Evolutionary conservation across 2,329 filamentous ascomycete genomes (phyloP), one percentile per base, ranked within the genome.

Genomic region (Phaeosphaeria sp.): DNA sequence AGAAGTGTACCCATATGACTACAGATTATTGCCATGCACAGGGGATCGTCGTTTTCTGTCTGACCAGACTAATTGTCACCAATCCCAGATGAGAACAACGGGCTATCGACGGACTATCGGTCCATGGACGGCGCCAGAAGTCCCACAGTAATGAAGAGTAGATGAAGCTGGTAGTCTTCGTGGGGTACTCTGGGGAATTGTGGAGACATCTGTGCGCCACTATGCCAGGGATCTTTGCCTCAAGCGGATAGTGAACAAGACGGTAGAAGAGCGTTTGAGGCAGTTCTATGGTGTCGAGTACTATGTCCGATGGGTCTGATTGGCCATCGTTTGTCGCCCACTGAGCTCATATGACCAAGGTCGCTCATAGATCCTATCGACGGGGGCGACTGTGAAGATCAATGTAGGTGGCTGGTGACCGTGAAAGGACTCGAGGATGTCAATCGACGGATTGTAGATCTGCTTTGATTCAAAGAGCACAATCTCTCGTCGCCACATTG

Each of bases 61-160:
- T 51, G 40, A 52, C 57, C 40, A 43, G 55, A 52, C 45, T 17
- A 40, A 44, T 61, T 62, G 49, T 69, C 65, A 62, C 65, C 66
- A 71, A 74, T 72, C 43, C 59, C 60, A 49, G 30, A 59, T 49
- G 55, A 52, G 51, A 57, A 57, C 56, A 62, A 67, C 74, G 73
- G 74, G 60, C 72, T 63, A 45, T 72, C 73, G 74, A 67, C 74
- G 73, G 74, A 59, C 72, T 63, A 45, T 72, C 73, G 74, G 66
- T 74, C 51, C 43, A 59, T 53, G 57, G 56, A 62, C 53, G 48
- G 30, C 56, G 55, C 65, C 60, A 59, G 49, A 59, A 63, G 65
- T 57, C 47, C 61, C 59, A 63, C 39, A 56, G 59, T 68, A 70
- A 74, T 77, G 72, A 74, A 70, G 43, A 45, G 57, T 74, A 77